Evolutionary conservation across 2,329 filamentous ascomycete species (phyloP).

Genomic region (Neonectria coccinea): DNA sequence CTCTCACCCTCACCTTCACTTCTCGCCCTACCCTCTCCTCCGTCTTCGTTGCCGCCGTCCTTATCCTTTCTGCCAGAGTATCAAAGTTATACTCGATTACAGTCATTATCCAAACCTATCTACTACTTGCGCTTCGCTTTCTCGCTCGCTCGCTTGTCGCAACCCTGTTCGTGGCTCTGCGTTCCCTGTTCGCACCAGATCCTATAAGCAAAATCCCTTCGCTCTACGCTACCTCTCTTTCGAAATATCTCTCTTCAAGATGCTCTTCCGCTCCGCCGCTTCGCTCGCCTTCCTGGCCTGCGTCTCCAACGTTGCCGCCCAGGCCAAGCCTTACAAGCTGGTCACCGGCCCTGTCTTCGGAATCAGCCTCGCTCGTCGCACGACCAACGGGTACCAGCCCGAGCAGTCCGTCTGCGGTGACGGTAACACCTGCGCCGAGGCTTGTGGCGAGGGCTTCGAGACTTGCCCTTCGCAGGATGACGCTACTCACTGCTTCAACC

Average conservation of each 20-base stretch:
- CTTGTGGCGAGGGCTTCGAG: constrained; percentile 64
- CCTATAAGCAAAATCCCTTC: constrained; percentile 26
- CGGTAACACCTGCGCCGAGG: constrained; percentile 65
- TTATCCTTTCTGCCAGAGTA: constrained; percentile 18
- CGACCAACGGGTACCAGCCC: constrained; percentile 62
- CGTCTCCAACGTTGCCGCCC: constrained; percentile 48
- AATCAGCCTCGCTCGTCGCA: constrained; percentile 58
- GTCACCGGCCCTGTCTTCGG: constrained; percentile 52
- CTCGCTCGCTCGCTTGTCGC: constrained; percentile 23
- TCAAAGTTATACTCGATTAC: constrained; percentile 1
- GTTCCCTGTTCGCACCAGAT: constrained; percentile 36
- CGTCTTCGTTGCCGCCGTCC: constrained; percentile 18
- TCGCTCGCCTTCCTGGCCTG: constrained; percentile 52
- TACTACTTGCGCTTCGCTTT: neutral
- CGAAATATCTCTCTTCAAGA: constrained; percentile 40
- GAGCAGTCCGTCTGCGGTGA: constrained; percentile 60
- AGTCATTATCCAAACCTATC: neutral
- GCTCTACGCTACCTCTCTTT: neutral
- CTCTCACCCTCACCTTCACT: neutral
- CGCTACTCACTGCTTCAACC: constrained; percentile 70
- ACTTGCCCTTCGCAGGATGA: constrained; percentile 63
- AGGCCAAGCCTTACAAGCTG: constrained; percentile 52
- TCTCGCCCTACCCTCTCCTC: neutral
- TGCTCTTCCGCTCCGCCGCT: constrained; percentile 52
- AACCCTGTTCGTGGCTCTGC: constrained; percentile 39